Base-by-base conservation (phyloP, 305 asterid species). In the Fraxinus sp. region DNA sequence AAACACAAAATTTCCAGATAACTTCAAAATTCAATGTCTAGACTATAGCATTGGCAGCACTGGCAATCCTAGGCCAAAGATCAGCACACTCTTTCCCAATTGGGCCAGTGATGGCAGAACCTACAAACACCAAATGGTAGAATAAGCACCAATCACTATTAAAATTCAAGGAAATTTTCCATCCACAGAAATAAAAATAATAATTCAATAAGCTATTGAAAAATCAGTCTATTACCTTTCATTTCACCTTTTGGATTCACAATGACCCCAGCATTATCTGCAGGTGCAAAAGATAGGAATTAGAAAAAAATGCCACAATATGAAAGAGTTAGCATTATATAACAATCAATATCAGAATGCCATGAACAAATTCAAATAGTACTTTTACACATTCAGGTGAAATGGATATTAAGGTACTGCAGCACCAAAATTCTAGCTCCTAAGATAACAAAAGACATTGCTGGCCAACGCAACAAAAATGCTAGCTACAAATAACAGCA, bases 1-100 rank as follows among this genome's bases (percentile, higher is more conserved):
- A 68, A 41, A 74, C 37, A 30, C 9, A 68, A 68, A 73, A 1
- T 4, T 14, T 72, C 16, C 13, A n/a, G 22, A 28, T 13, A 14
- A 20, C 8, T 70, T 18, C 4, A 36, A 55, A 64, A 72, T 18
- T 26, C 7, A 55, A 14, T 39, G 16, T 6, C 77, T 81, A 88
- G 44, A 88, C 89, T 72, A 88, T 88, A 33, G 89, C 91, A 81
- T 88, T 88, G 75, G 89, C 89, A 39, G 91, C 91, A 86, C 91
- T 86, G 16, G 91, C 91, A 83, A 88, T 88, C 85, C 91, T 88
- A 37, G 91, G 91, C 89, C 91, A 86, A 11, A 88, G 89, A 83
- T 88, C 91, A 76, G 89, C 89, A 76, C 91, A 86, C 46, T 86
- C 89, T 79, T 88, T 88, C 18, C 89, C 91, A 46, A 88, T 88